Conservation (phyloP, 1,139 yeast genomes). For the Magnusiomyces sp. region DNA sequence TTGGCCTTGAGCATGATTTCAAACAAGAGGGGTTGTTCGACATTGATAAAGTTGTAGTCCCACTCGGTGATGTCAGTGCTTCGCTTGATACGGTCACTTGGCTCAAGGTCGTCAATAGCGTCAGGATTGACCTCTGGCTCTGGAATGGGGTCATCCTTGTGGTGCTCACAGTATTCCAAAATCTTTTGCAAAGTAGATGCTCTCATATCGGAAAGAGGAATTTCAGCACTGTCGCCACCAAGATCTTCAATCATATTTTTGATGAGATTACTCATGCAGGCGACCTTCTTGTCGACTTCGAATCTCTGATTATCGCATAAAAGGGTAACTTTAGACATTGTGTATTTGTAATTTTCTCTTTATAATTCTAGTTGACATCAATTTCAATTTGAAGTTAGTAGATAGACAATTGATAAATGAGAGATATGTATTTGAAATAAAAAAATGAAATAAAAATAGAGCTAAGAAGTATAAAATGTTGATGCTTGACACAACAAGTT, state of each 20-base stretch:
- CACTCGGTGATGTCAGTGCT: constrained; percentile 63
- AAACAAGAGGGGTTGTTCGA: constrained; percentile 96
- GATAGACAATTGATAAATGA: no score
- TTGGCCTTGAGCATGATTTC: constrained; percentile 95
- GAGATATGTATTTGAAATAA: no score
- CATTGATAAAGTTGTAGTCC: constrained; percentile 93
- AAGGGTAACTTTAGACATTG: constrained; percentile 7
- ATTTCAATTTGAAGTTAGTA: not conserved
- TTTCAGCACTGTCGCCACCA: constrained; percentile 60
- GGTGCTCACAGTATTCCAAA: constrained; percentile 96
- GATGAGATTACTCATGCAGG: constrained; percentile 80
- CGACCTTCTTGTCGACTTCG: constrained; percentile 61
- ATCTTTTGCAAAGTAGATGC: constrained; percentile 77
- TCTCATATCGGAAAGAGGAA: constrained; percentile 74
- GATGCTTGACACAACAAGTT: no score
- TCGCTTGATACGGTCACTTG: constrained; percentile 28
- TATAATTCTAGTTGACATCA: not conserved
- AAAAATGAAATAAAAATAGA: no score
- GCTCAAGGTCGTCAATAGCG: no score
- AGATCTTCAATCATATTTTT: constrained; percentile 69
- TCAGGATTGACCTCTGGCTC: constrained; percentile 12
- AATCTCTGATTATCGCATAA: constrained; percentile 34
- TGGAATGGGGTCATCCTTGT: constrained; percentile 64
- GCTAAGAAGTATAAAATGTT: no score
- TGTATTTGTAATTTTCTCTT: not conserved